These are phyloP conservation scores for Moringa oleifera DNA, from an alignment of 345 rosid genomes.

Conservation along the genomic window DNA sequence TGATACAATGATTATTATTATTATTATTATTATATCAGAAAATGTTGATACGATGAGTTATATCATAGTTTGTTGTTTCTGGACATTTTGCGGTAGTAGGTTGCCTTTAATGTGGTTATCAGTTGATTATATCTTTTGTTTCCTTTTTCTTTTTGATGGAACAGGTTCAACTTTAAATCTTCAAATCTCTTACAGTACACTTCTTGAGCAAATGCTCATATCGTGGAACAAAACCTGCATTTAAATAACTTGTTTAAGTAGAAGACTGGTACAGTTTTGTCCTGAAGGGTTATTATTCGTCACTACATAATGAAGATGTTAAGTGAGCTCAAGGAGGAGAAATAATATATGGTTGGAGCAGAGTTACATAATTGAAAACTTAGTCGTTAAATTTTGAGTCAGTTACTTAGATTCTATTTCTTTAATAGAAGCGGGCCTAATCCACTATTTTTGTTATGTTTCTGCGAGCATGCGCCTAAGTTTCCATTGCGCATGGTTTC, in stretches of 20 bases:
- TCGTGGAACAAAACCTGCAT: not conserved
- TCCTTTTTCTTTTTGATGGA: not conserved
- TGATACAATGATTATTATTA: no score
- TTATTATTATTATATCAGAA: no score
- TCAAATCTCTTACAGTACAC: not conserved
- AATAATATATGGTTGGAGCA: not conserved
- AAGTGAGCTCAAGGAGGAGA: not conserved
- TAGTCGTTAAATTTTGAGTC: not conserved
- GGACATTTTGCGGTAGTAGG: no score
- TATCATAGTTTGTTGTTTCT: no score
- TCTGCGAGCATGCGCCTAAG: not conserved
- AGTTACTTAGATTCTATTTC: not conserved
- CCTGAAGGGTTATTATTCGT: not conserved
- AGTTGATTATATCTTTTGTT: no score
- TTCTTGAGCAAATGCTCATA: not conserved
- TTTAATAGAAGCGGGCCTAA: not conserved
- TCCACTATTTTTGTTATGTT: not conserved
- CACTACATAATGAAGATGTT: not conserved
- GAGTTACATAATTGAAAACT: not conserved
- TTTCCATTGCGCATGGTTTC: not conserved
- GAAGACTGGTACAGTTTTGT: not conserved
- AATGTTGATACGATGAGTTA: no score
- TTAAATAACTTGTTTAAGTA: not conserved
- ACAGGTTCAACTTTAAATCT: not conserved
- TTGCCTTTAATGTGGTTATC: no score